Base-by-base conservation (phyloP, 805 yeast species). In the Candida xyloterini region DNA sequence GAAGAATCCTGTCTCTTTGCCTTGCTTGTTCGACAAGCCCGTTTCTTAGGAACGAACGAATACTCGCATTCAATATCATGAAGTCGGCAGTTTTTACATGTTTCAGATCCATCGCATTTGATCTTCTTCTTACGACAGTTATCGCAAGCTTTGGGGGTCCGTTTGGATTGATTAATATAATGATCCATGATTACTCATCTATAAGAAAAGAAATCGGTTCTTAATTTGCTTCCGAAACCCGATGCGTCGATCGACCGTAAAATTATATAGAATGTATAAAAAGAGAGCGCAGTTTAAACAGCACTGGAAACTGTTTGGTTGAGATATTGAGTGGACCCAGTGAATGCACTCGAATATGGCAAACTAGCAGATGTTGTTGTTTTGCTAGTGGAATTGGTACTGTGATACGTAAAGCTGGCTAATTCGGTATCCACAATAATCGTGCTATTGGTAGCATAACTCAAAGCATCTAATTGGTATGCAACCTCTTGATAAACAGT, bases 101-200 rank as follows among this genome's bases (percentile, higher is more conserved):
- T 18, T 4, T 70, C 70, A 10, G 46, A 43, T 3, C 79, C 76
- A 51, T 76, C 74, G 50, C 81, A 76, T 47, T 72, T 74, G 42
- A 73, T 67, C 49, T 76, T 76, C 29, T 74, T 62, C 38, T 52
- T 53, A 13, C 79, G 57, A 47, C 81, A 76, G 38, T 60, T 62
- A 44, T 70, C 75, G 49, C 81, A 76, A 8, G 79, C 80, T 32
- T 66, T 62, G 4, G 68, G 53, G n/a, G 63, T 63, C 34, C 76
- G 48, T 15, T 51, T 51, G 24, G 36, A 10, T 18, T 11, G 7
- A 11, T 15, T 29, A 23, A 18, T 6, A 5, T 5, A 18, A 18
- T 18, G 20, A 18, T 18, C 20, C 20, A 18, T 18, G 6, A 18
- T 18, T 18, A 18, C 6, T 18, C 20, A 18, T 18, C 6, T 18